Base-by-base conservation (phyloP, 2,329 filamentous ascomycete species). In the Botrytis galanthina region DNA sequence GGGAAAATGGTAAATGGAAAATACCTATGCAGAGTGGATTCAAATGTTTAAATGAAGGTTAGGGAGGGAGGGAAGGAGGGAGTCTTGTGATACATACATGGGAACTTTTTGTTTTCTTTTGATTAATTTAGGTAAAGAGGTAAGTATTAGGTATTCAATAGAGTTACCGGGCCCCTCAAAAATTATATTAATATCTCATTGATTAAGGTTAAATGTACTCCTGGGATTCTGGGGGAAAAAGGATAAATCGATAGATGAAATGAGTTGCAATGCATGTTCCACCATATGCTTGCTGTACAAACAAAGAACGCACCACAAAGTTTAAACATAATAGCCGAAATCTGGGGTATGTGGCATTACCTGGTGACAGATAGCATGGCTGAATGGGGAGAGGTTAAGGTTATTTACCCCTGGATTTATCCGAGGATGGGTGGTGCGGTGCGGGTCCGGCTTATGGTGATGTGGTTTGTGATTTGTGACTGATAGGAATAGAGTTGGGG, bases 351-450 rank as follows among this genome's bases (percentile, higher is more conserved):
- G 20, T 60, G 32, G 35, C 20, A n/a, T 14, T 61, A 14, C 14
- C 20, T 26, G 22, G 26, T 51, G 48, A 51, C 22, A n/a, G 48
- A n/a, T 22, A 51, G 48, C 4, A 54, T 54, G 48, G 48, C 26
- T 54, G 26, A 54, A 54, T 59, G 54, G 29, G 18, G 20, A 59
- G 48, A 60, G 1, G 46, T 48, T 48, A 26, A 48, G 46, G 46
- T 26, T 48, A 48, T 20, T 42, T 64, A 71, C 70, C 70, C 70
- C 59, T 71, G 35, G 32, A 60, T 54, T 71, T 71, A 71, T 32
- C 70, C 60, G 70, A 48, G 42, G 18, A 39, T 64, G 61, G 16
- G 16, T 6, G 3, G 14, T 32, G 22, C 54, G 18, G 5, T 22
- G 59, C 20, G 54, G 54, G 68, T 60, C 29, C n/a, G n/a, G 68